Percentiles rank a stretch among this genome's conserved stretches.
These are phyloP conservation scores for Torrubiellomyces zombiae DNA, from an alignment of 2,329 filamentous ascomycete species.

Conservation along the genomic window DNA sequence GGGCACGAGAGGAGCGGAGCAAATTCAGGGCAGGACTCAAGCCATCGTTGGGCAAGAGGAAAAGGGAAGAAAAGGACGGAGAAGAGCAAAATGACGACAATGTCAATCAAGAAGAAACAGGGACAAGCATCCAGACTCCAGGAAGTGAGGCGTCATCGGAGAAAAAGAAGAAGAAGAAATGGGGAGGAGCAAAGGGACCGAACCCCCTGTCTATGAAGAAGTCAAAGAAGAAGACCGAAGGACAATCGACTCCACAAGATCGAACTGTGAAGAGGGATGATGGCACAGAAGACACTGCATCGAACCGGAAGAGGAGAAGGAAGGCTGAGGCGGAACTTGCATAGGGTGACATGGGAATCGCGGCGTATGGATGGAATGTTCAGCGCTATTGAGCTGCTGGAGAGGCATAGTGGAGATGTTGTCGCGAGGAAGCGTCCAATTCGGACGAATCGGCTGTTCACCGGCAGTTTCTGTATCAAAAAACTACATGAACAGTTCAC, in stretches of 20 bases:
- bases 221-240: conserved; percentile 32
- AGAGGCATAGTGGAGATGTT: no score
- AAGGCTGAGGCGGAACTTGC: conserved; percentile 12
- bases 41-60: conserved; percentile 31
- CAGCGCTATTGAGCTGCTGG: no score
- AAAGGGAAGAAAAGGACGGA: conserved; percentile 26
- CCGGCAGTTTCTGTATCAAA: no score
- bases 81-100: conserved; percentile 15
- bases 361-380: conserved; percentile 9
- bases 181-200: conserved; percentile 47
- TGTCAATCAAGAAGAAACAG: conserved; percentile 17
- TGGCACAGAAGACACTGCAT: conserved; percentile 8
- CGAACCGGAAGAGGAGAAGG: conserved; percentile 16
- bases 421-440: no score
- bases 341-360: conserved; percentile 4
- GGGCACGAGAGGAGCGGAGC: conserved; percentile 50
- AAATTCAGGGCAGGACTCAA: conserved; percentile 61
- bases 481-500: no score
- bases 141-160: conserved; percentile 8
- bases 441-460: no score
- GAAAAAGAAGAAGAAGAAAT: conserved; percentile 39
- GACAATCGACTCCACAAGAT: conserved; percentile 9
- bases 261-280: conserved; percentile 16
- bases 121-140: conserved; percentile 9
- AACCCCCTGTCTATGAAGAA: conserved; percentile 60